These are phyloP conservation scores for Lepiota subincarnata DNA, from an alignment of 768 basidiomycete species.

Conservation along the genomic window DNA sequence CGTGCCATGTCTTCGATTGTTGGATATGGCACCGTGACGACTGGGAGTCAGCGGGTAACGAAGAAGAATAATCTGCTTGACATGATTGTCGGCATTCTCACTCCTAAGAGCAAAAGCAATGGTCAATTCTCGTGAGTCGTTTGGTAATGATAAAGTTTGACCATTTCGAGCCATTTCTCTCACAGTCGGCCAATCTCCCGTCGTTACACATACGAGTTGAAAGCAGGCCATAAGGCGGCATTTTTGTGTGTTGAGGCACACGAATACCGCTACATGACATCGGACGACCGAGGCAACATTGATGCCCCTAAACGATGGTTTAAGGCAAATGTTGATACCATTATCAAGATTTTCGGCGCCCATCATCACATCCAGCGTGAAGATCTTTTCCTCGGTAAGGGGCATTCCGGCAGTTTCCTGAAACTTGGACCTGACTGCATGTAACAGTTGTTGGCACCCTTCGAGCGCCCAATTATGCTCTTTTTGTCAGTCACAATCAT, in stretches of 20 bases:
- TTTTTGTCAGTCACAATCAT: constrained; percentile 21
- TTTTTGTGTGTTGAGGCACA: constrained; percentile 21
- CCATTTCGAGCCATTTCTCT: not conserved
- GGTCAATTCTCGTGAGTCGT: constrained; percentile 6
- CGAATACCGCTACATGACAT: constrained; percentile 21
- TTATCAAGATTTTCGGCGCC: constrained; percentile 16
- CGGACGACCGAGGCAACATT: constrained; percentile 14
- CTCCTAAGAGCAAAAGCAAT: not conserved
- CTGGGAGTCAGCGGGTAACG: constrained; percentile 1
- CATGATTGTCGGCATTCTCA: constrained; percentile 11
- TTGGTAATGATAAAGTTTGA: not conserved
- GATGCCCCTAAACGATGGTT: constrained; percentile 22
- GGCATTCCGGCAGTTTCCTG: not conserved
- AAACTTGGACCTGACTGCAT: not conserved
- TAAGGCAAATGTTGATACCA: constrained; percentile 19
- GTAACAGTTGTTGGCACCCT: constrained; percentile 16
- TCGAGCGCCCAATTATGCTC: constrained; percentile 19
- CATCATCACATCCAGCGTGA: constrained; percentile 21
- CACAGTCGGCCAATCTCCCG: constrained; percentile 3
- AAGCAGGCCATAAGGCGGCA: constrained; percentile 19
- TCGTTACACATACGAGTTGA: constrained; percentile 13
- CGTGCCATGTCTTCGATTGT: constrained; percentile 15
- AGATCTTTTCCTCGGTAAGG: constrained; percentile 21
- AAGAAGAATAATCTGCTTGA: constrained; percentile 10
- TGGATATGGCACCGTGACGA: constrained; percentile 14